Evolutionary conservation across 1,284 basidiomycete species (phyloP).

Genomic region (Cutaneotrichosporon arboriforme): DNA sequence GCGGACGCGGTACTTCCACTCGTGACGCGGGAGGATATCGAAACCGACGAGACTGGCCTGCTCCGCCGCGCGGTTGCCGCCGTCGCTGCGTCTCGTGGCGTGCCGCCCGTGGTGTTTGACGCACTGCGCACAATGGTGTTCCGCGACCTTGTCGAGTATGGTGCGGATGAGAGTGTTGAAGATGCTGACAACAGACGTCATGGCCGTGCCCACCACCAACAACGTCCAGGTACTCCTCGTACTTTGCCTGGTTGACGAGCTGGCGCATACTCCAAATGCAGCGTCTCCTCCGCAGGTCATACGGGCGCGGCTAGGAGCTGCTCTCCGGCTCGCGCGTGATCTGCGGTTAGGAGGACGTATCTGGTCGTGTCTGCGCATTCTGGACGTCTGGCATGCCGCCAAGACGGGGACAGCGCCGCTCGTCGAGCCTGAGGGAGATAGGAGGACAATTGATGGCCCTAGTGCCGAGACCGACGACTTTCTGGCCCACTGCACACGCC

Average conservation of each 20-base stretch:
- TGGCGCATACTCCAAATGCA: slow-evolving; percentile 14
- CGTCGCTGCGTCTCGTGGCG: slow-evolving; percentile 23
- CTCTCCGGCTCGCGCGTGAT: slow-evolving; percentile 25
- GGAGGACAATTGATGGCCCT: background rate
- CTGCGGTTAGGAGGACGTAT: slow-evolving; percentile 15
- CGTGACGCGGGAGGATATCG: slow-evolving; percentile 19
- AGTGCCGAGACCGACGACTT: slow-evolving; percentile 10
- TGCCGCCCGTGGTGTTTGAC: slow-evolving; percentile 26
- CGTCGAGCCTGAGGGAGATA: background rate
- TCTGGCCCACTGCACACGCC: slow-evolving; percentile 13
- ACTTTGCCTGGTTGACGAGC: slow-evolving; percentile 24
- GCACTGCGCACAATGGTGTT: slow-evolving; percentile 18
- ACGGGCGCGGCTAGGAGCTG: slow-evolving; percentile 18
- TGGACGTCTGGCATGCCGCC: slow-evolving; percentile 28
- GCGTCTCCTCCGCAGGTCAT: slow-evolving; percentile 18
- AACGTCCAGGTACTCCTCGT: slow-evolving; percentile 26
- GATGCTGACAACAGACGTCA: slow-evolving; percentile 13
- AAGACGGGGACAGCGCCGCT: slow-evolving; percentile 16
- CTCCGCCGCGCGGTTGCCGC: slow-evolving; percentile 25
- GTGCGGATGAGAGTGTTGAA: slow-evolving; percentile 11
- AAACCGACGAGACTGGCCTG: slow-evolving; percentile 6
- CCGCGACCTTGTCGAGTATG: slow-evolving; percentile 19
- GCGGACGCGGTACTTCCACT: slow-evolving; percentile 23
- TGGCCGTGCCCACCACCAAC: slow-evolving; percentile 18
- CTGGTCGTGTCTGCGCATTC: slow-evolving; percentile 22